Conservation (phyloP, 139 green algal genomes). For the Chlamydomonas sp. region DNA sequence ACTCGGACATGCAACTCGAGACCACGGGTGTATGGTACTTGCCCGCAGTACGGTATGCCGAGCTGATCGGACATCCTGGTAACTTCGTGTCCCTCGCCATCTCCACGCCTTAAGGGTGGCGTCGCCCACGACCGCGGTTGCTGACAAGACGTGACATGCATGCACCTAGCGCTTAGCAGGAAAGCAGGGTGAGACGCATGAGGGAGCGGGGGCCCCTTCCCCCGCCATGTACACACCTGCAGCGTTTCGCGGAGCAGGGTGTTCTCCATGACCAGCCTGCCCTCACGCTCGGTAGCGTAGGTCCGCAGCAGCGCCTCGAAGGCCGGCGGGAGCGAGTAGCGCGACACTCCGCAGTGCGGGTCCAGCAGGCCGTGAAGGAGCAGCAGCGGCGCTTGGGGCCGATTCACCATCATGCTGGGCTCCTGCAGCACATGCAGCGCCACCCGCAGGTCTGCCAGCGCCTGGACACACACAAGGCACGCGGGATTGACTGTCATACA, state of each 20-base stretch:
- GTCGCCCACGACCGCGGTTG: too few relatives aligned
- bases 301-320: conserved; percentile 16
- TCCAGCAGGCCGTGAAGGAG: conserved; percentile 12
- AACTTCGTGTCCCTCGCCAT: too few relatives aligned
- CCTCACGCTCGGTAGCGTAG: conserved; percentile 6
- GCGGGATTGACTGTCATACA: background rate
- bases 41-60: too few relatives aligned
- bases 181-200: too few relatives aligned
- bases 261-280: conserved; percentile 19
- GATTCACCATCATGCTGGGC: background rate
- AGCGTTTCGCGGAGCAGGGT: conserved; percentile 3
- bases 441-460: conserved; percentile 19
- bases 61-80: too few relatives aligned
- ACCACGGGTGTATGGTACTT: too few relatives aligned
- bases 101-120: too few relatives aligned
- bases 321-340: background rate
- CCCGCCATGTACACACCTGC: background rate
- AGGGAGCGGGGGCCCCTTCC: too few relatives aligned
- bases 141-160: too few relatives aligned
- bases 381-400: background rate
- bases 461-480: conserved; percentile 9
- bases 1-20: too few relatives aligned
- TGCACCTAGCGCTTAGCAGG: too few relatives aligned
- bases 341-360: background rate
- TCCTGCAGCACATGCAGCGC: conserved; percentile 13